Conservation (phyloP, 2,329 filamentous ascomycete genomes). For the Colletotrichum tamarilloi region DNA sequence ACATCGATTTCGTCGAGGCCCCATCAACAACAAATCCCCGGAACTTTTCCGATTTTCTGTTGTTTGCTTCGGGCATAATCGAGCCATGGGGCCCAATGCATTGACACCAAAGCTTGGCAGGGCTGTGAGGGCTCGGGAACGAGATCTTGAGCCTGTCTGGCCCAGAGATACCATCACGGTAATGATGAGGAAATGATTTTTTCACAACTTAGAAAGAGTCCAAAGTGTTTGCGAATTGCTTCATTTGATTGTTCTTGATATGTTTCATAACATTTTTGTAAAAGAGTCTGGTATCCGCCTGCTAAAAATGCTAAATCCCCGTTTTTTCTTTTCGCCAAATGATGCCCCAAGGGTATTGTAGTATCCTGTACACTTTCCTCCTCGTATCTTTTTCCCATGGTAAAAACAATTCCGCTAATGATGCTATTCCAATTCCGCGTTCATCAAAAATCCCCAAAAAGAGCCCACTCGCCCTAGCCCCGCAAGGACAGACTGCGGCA, state of each 20-base stretch:
- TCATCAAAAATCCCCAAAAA: background rate
- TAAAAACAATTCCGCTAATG: background rate
- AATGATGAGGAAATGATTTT: no score
- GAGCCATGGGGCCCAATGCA: no score
- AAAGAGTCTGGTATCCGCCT: conserved; percentile 5
- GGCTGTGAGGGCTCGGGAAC: no score
- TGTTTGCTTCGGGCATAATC: background rate
- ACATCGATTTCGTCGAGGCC: no score
- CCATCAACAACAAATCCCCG: background rate
- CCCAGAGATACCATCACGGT: background rate
- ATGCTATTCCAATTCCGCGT: conserved; percentile 14
- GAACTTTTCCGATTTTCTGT: background rate
- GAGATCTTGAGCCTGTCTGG: background rate
- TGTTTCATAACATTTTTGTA: background rate
- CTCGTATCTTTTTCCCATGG: background rate
- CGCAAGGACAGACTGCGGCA: background rate
- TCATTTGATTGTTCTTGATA: background rate
- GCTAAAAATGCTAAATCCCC: background rate
- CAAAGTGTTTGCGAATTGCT: conserved; percentile 2
- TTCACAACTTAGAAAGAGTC: background rate
- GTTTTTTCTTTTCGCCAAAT: background rate
- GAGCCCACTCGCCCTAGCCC: background rate
- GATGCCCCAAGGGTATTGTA: background rate
- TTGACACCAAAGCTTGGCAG: no score
- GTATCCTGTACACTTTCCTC: background rate